These are phyloP conservation scores for Candida orba DNA, from an alignment of 805 yeast genomes.

Conservation along the genomic window DNA sequence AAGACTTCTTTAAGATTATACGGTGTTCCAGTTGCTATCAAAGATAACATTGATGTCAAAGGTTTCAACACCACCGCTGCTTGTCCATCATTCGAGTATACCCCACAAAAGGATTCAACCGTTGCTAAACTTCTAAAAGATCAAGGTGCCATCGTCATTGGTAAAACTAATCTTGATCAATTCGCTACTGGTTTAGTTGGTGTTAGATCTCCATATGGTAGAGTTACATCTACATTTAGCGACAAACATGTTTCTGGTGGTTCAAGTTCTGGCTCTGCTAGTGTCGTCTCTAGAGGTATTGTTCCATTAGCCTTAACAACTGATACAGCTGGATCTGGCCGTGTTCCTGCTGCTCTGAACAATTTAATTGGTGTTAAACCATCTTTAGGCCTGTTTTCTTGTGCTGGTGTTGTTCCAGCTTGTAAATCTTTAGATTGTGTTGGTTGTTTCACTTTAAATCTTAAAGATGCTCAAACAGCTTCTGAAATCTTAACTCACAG, in stretches of 20 bases:
- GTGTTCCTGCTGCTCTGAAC: constrained; percentile 95
- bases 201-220: constrained; percentile 90
- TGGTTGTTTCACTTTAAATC: constrained; percentile 70
- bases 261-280: constrained; percentile 93
- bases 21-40: constrained; percentile 94
- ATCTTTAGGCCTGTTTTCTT: constrained; percentile 79
- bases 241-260: constrained; percentile 86
- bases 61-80: constrained; percentile 89
- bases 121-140: constrained; percentile 64
- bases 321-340: constrained; percentile 96
- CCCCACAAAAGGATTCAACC: constrained; percentile 66
- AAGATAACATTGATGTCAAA: constrained; percentile 88
- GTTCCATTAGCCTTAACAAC: constrained; percentile 91
- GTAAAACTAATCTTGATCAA: constrained; percentile 94
- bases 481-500: constrained; percentile 65
- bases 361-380: constrained; percentile 92
- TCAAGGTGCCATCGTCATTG: constrained; percentile 91
- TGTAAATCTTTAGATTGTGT: constrained; percentile 93
- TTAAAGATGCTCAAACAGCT: constrained; percentile 76
- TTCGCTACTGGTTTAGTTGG: constrained; percentile 98
- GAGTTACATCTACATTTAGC: constrained; percentile 74
- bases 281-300: constrained; percentile 80
- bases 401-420: constrained; percentile 94
- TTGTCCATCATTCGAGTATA: constrained; percentile 75
- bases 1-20: constrained; percentile 58